These are phyloP conservation scores for Oryza officinalis DNA, from an alignment of 176 grass and related monocot genomes.

Conservation along the genomic window DNA sequence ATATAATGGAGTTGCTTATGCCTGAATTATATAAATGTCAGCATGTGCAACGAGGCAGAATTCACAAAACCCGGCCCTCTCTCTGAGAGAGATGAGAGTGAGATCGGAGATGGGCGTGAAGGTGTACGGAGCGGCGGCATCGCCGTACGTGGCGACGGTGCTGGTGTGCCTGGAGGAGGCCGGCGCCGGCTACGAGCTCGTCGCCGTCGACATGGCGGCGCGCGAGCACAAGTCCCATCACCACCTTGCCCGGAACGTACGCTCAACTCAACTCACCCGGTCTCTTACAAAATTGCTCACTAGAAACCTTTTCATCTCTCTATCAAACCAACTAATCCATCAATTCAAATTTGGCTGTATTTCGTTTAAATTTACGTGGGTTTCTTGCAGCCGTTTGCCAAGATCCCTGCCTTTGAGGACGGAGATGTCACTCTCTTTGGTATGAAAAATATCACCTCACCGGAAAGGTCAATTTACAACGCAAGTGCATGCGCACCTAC, in stretches of 20 bases:
- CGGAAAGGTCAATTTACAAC: too few species aligned
- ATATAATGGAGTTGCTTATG: too few species aligned
- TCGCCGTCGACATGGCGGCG: constrained; percentile 27
- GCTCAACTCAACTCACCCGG: too few species aligned
- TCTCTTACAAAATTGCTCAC: too few species aligned
- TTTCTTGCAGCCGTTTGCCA: constrained; percentile 31
- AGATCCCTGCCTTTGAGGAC: constrained; percentile 25
- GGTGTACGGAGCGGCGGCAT: constrained; percentile 45
- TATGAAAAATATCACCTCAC: too few species aligned
- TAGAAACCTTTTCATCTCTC: background rate
- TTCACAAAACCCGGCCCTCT: too few species aligned
- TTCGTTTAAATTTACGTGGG: background rate
- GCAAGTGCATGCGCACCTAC: too few species aligned
- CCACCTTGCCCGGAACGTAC: constrained; percentile 46
- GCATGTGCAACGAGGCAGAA: too few species aligned
- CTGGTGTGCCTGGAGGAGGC: constrained; percentile 67
- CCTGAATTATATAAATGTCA: too few species aligned
- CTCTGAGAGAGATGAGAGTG: too few species aligned
- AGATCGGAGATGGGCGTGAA: constrained; percentile 15
- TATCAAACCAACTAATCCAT: background rate
- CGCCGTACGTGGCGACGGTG: constrained; percentile 48
- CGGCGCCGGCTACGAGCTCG: constrained; percentile 46
- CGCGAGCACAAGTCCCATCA: constrained; percentile 37
- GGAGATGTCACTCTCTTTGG: background rate
- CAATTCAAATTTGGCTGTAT: background rate